Percentiles rank a stretch among this genome's conserved stretches.
Evolutionary conservation across 2,329 filamentous ascomycete species (phyloP).

Genomic region (Hypoxylon sp.): DNA sequence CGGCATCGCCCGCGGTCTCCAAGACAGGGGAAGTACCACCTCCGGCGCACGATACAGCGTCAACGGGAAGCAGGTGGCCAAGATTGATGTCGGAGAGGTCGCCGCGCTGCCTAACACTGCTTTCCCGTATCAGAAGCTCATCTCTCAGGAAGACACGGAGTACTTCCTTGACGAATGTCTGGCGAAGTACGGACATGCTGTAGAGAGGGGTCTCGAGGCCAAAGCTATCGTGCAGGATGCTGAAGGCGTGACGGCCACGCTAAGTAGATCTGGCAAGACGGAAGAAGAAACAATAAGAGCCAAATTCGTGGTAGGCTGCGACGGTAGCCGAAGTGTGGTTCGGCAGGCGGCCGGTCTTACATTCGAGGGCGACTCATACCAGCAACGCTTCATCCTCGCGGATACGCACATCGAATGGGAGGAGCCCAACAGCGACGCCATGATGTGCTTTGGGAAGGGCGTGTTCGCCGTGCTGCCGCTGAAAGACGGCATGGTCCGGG

Average conservation of each 20-base stretch:
- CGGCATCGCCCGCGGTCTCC: constrained; percentile 2
- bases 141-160: constrained; percentile 7
- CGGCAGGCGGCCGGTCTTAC: constrained; percentile 1
- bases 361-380: constrained; percentile 1
- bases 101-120: constrained; percentile 2
- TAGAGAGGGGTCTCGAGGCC: constrained; percentile 1
- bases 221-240: constrained; percentile 1
- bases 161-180: constrained; percentile 5
- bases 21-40: background rate
- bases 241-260: background rate
- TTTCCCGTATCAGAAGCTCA: constrained; percentile 3
- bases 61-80: constrained; percentile 2
- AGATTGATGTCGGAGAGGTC: background rate
- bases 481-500: background rate
- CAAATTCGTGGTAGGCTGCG: constrained; percentile 1
- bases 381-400: constrained; percentile 1
- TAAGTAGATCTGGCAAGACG: background rate
- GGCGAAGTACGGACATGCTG: background rate
- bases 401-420: constrained; percentile 3
- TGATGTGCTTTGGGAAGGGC: constrained; percentile 2
- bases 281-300: background rate
- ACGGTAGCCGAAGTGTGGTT: background rate
- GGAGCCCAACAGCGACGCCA: background rate
- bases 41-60: constrained; percentile 1
- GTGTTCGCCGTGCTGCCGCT: background rate